Evolutionary conservation across 257 asterid species (phyloP).

Genomic region (Ilex aquifolium): DNA sequence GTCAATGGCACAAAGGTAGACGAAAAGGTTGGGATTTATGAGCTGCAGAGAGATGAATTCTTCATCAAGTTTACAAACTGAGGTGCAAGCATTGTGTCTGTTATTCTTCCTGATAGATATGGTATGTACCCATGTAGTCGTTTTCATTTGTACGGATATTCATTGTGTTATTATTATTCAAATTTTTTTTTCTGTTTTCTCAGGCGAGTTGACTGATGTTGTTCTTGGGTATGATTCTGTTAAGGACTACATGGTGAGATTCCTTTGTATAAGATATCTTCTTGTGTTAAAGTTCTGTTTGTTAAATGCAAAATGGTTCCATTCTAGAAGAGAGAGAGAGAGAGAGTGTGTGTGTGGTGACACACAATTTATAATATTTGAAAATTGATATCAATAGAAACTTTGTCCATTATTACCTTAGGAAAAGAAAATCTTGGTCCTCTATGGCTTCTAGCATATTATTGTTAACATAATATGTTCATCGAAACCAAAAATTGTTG

Average conservation of each 20-base stretch:
- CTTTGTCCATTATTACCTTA: too few species aligned
- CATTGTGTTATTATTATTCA: neutral
- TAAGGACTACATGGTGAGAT: conserved; percentile 47
- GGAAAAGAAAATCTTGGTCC: too few species aligned
- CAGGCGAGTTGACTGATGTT: conserved; percentile 62
- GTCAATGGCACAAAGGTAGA: conserved; percentile 14
- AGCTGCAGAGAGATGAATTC: conserved; percentile 54
- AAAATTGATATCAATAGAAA: too few species aligned
- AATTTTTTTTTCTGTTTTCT: neutral
- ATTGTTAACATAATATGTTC: too few species aligned
- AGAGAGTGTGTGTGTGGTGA: too few species aligned
- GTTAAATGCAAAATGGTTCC: too few species aligned
- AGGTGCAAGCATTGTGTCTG: conserved; percentile 76
- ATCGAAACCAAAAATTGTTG: too few species aligned
- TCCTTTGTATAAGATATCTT: neutral
- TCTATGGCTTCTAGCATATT: too few species aligned
- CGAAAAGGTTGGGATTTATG: conserved; percentile 31
- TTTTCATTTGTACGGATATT: neutral
- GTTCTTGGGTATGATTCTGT: conserved; percentile 80
- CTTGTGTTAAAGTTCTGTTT: too few species aligned
- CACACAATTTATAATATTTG: too few species aligned
- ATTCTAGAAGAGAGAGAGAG: too few species aligned
- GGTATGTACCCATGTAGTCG: conserved; percentile 28
- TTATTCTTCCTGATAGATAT: conserved; percentile 69
- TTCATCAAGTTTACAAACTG: conserved; percentile 56